Base-by-base conservation (phyloP, 2,329 filamentous ascomycete genomes). In the Monosporascus cannonballus region DNA sequence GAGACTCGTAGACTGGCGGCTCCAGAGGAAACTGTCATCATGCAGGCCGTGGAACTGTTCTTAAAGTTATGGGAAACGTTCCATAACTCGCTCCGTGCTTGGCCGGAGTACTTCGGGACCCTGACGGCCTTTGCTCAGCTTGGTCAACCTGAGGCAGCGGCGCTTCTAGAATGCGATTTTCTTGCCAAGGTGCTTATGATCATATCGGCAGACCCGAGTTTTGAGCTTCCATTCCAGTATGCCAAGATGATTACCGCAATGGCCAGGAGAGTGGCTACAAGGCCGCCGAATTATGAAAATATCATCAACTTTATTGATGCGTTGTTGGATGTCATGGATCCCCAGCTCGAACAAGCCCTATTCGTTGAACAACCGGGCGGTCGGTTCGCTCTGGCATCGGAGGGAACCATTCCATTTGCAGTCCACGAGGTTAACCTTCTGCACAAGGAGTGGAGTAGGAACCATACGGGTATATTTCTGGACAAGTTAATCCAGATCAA, bases 61-160 rank as follows among this genome's bases (percentile, higher is more conserved):
- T 71, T 75, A 30, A 67, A 75, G 22, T 67, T 89, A 3, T 90
- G 83, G 80, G 71, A 77, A 3, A 73, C 70, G n/a, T 83, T 90
- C 52, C 83, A 89, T 54, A 68, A 73, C 3, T 74, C 78, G 46
- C 72, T 83, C 27, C 80, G 84, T 52, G 80, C 87, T 3, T 94
- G 89, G 89, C 81, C 85, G 42, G 88, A 93, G 61, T 86, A 86
- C 53, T 93, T 93, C 64, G 79, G 80, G 14, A 77, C 87, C n/a
- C 74, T 92, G 56, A 64, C 79, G n/a, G 73, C 73, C n/a, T 86
- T 92, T 63, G 82, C 83, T 15, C 75, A 73, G 46, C 69, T 89
- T 51, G 86, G 87, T 1, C 69, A 73, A 3, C 66, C 75, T 5
- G 85, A 90, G 65, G 74, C 79, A 20, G 72, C 74, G 2, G 64